phyloP scores from a whole-genome alignment of 2,329 filamentous ascomycete species.

The Phoma sp. region DNA sequence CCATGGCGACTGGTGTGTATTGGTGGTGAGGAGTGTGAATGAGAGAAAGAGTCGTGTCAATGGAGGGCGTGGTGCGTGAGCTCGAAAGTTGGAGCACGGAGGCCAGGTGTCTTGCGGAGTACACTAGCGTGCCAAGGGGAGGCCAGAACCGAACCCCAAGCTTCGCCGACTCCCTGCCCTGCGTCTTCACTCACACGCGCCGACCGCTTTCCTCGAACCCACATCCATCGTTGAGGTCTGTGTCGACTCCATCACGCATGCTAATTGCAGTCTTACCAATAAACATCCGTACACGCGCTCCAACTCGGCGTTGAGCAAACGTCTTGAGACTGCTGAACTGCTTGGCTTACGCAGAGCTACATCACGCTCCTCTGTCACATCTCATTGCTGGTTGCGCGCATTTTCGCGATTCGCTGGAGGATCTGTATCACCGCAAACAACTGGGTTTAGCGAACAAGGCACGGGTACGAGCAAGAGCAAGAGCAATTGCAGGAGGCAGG shows the following conservation, averaged over 20 bases:
- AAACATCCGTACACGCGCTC: constrained; percentile 2
- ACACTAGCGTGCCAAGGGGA: constrained; percentile 25
- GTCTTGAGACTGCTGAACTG: constrained; percentile 7
- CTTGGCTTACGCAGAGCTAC: constrained; percentile 17
- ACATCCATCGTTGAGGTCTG: constrained; percentile 1
- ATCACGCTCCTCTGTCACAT: constrained; percentile 24
- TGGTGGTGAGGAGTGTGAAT: background rate
- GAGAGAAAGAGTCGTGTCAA: constrained; percentile 10
- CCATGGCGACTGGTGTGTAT: constrained; percentile 59
- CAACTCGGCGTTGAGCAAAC: background rate
- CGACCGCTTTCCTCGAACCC: constrained; percentile 21
- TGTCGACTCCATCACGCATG: background rate
- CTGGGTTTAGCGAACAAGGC: constrained; percentile 27
- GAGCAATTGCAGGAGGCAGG: constrained; percentile 34
- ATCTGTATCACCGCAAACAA: constrained; percentile 34
- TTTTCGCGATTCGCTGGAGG: constrained; percentile 30
- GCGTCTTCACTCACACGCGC: constrained; percentile 21
- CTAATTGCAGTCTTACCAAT: constrained; percentile 1
- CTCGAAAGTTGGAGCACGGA: constrained; percentile 28
- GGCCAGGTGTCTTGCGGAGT: constrained; percentile 36
- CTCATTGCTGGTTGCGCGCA: constrained; percentile 32
- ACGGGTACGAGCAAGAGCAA: constrained; percentile 1
- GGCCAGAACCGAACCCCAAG: constrained; percentile 2
- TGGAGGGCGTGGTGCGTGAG: constrained; percentile 21
- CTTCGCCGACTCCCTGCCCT: constrained; percentile 18